phyloP scores from a whole-genome alignment of 1,284 basidiomycete species.

The Cutaneotrichosporon mucoides region DNA sequence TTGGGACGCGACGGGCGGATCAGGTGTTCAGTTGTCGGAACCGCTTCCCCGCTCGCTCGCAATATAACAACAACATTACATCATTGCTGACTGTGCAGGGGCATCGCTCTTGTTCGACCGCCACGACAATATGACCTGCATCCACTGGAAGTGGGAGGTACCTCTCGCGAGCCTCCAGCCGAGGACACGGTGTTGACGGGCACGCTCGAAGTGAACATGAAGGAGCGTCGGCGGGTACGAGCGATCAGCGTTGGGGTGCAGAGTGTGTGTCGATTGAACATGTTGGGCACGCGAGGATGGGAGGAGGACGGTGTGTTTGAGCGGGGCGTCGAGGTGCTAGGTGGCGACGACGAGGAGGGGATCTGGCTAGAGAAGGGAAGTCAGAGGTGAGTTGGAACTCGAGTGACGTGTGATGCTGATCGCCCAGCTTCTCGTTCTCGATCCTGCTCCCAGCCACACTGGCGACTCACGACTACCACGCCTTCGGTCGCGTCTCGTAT shows the following conservation, averaged over 20 bases:
- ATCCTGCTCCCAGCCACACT: constrained; percentile 37
- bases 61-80: too few relatives aligned
- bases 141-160: constrained; percentile 27
- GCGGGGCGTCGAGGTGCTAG: constrained; percentile 37
- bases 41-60: too few relatives aligned
- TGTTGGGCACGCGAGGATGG: constrained; percentile 36
- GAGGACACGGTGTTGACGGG: constrained; percentile 46
- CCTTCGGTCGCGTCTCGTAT: constrained; percentile 32
- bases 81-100: constrained; percentile 26
- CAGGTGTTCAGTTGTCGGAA: too few relatives aligned
- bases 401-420: background rate
- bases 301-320: constrained; percentile 47
- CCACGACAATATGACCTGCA: constrained; percentile 32
- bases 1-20: too few relatives aligned
- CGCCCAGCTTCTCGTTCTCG: constrained; percentile 31
- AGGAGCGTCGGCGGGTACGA: constrained; percentile 37
- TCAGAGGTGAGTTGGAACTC: constrained; percentile 24
- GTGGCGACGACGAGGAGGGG: constrained; percentile 31
- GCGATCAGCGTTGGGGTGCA: constrained; percentile 43
- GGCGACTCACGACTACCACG: constrained; percentile 33
- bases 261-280: constrained; percentile 33
- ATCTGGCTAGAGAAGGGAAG: constrained; percentile 44
- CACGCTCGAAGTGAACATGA: constrained; percentile 44
- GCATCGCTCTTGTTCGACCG: constrained; percentile 37
- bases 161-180: constrained; percentile 31